Evolutionary conservation across 805 yeast genomes (phyloP).

Genomic region (Saccharomycopsis lassenensis): DNA sequence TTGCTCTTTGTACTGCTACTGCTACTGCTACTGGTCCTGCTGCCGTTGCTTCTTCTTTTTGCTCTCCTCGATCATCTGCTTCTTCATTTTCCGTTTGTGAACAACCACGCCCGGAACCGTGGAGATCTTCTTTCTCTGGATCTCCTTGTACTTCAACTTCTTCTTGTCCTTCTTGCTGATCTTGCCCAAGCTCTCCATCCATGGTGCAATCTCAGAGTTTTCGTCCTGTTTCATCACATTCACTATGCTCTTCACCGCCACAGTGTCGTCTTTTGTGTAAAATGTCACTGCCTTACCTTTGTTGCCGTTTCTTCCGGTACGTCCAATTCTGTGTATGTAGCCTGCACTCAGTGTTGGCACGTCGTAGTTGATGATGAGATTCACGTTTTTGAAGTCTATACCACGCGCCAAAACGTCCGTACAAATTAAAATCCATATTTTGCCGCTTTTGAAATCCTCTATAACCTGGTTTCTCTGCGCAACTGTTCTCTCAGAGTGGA

Average conservation of each 20-base stretch:
- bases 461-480: slow-evolving; percentile 79
- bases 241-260: slow-evolving; percentile 68
- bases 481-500: slow-evolving; percentile 89
- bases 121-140: slow-evolving; percentile 64
- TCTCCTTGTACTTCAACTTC: slow-evolving; percentile 42
- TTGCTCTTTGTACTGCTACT: background rate
- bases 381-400: slow-evolving; percentile 93
- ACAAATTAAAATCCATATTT: slow-evolving; percentile 91
- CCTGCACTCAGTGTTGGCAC: slow-evolving; percentile 92
- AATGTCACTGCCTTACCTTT: slow-evolving; percentile 82
- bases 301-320: slow-evolving; percentile 95
- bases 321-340: slow-evolving; percentile 94
- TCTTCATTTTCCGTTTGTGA: slow-evolving; percentile 48
- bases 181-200: slow-evolving; percentile 72
- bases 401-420: slow-evolving; percentile 96
- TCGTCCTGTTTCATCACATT: slow-evolving; percentile 92
- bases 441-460: slow-evolving; percentile 78
- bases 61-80: slow-evolving; percentile 68
- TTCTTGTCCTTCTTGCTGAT: slow-evolving; percentile 54
- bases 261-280: slow-evolving; percentile 80
- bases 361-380: slow-evolving; percentile 89
- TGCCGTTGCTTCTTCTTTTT: slow-evolving; percentile 40
- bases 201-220: slow-evolving; percentile 47
- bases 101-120: slow-evolving; percentile 69
- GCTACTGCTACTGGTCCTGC: background rate